Evolutionary conservation across 768 basidiomycete species (phyloP).

Genomic region (Russula vinacea): DNA sequence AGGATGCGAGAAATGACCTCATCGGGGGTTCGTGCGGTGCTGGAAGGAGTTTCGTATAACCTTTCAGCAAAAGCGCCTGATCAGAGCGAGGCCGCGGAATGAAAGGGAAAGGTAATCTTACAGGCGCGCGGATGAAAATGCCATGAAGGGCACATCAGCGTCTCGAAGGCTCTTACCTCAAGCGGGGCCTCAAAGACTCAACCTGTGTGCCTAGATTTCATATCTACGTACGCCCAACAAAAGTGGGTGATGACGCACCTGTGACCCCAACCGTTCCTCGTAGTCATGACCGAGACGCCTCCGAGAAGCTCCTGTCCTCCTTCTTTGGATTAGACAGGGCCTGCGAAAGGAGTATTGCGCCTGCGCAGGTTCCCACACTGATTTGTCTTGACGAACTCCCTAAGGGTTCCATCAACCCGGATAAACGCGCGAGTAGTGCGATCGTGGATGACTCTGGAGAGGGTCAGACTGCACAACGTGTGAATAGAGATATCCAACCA

Average conservation of each 20-base stretch:
- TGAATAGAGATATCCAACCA: constrained; percentile 21
- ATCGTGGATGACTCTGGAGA: constrained; percentile 86
- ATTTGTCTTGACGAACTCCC: constrained; percentile 63
- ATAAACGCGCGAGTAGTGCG: constrained; percentile 66
- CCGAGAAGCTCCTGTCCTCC: constrained; percentile 85
- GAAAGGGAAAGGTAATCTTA: constrained; percentile 37
- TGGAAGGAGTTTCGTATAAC: constrained; percentile 53
- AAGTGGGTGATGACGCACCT: constrained; percentile 46
- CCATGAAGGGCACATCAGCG: constrained; percentile 61
- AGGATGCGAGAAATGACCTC: constrained; percentile 71
- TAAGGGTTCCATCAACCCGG: constrained; percentile 81
- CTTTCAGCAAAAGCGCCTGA: constrained; percentile 38
- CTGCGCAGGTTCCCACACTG: constrained; percentile 95
- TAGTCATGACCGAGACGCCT: constrained; percentile 75
- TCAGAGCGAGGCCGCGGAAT: background rate
- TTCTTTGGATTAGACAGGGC: constrained; percentile 71
- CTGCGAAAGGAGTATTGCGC: constrained; percentile 83
- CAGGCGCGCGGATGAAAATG: constrained; percentile 96
- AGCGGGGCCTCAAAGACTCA: constrained; percentile 84
- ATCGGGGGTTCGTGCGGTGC: constrained; percentile 53
- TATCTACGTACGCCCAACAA: background rate
- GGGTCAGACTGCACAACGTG: background rate
- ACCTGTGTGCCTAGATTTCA: constrained; percentile 46
- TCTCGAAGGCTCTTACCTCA: constrained; percentile 57
- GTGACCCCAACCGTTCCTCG: constrained; percentile 91